Base-by-base conservation (phyloP, 805 yeast species). In the Kodamaea laetipori region DNA sequence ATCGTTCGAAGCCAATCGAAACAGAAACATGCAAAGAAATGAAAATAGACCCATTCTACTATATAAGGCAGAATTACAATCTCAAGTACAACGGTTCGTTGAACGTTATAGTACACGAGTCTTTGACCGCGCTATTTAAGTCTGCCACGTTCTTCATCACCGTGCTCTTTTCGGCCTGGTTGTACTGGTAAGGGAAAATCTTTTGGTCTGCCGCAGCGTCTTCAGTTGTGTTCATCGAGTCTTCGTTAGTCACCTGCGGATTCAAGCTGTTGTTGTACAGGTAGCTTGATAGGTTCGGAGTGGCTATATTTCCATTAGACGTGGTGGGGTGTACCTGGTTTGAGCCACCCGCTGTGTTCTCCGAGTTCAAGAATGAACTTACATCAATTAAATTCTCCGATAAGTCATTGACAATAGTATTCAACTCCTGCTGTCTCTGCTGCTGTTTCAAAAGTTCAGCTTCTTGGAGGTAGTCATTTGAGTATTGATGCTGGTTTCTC, bases 341-440 rank as follows among this genome's bases (percentile, higher is more conserved):
- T 3, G 38, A 17, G 8, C 28, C 38, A 17, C 45, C 32, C 9
- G 33, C 13, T 9, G 43, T 34, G 40, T 19, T 35, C n/a, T 45
- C 39, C 17, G 37, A 42, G 38, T 45, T 45, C 46, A 50, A 47
- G 46, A 50, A 50, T 4, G 50, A 43, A 15, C 40, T 39, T 6
- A 50, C 52, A 19, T 50, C 54, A 4, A 50, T 50, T 31, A 50
- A 39, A 34, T 50, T 50, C 15, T 50, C 54, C 4, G 54, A 50
- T 18, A 50, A 42, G 37, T 74, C 78, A 48, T 69, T 69, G 37
- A 76, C 81, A 11, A 76, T 74, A 18, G 57, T 55, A 43, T 69
- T 70, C 34, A 76, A 58, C 48, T 76, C 79, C 36, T 67, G 71
- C 47, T 76, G 78, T 48, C 81, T 58, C 42, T 64, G 65, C 42